phyloP scores from a whole-genome alignment of 2,329 filamentous ascomycete species.

The Diplodia scrobiculata region DNA sequence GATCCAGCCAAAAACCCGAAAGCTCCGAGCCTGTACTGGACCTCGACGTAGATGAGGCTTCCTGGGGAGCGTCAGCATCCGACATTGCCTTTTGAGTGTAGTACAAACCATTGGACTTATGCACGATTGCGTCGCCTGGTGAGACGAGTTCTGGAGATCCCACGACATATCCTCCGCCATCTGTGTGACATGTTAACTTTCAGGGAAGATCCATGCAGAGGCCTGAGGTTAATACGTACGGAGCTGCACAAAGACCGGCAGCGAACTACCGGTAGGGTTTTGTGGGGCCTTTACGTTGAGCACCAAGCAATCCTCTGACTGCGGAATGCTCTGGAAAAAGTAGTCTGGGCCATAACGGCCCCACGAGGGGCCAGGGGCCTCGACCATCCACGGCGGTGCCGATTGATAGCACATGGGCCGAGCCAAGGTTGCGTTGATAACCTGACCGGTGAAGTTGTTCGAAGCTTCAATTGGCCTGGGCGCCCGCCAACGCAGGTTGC shows the following conservation, averaged over 20 bases:
- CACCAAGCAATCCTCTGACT: constrained; percentile 47
- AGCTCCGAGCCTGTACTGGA: constrained; percentile 65
- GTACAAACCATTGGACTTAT: constrained; percentile 21
- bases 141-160: constrained; percentile 10
- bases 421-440: constrained; percentile 36
- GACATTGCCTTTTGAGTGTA: too few species aligned
- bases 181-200: background rate
- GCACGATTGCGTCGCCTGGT: constrained; percentile 18
- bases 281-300: constrained; percentile 47
- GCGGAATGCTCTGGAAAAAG: background rate
- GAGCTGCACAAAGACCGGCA: constrained; percentile 43
- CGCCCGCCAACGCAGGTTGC: constrained; percentile 39
- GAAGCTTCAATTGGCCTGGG: constrained; percentile 36
- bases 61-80: constrained; percentile 46
- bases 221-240: constrained; percentile 29
- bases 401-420: constrained; percentile 39
- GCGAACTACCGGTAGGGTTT: constrained; percentile 35
- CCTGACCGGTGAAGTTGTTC: constrained; percentile 32
- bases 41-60: constrained; percentile 60
- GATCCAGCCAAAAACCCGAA: constrained; percentile 65
- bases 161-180: constrained; percentile 18
- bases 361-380: background rate
- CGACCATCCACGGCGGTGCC: constrained; percentile 25
- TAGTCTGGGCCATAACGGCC: background rate
- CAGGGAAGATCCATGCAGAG: background rate